Evolutionary conservation across 345 rosid genomes (phyloP), one percentile per base, ranked within the genome.

Genomic region (Dimocarpus longan): DNA sequence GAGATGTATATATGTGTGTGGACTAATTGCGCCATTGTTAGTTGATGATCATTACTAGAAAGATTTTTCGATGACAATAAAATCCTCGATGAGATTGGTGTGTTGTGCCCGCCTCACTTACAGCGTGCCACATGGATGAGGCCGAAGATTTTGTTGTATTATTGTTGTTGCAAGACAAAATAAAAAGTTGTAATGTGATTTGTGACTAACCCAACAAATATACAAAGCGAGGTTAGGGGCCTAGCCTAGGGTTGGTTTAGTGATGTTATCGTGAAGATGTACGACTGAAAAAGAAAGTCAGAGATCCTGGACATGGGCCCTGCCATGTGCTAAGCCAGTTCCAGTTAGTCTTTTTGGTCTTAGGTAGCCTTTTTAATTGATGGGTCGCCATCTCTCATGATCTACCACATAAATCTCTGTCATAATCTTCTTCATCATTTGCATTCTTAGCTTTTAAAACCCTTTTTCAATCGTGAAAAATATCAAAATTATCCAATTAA

Each of bases 311-410:
- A 16, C 2, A 77, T 82, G 84, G 88, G 88, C 5, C 84, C 79
- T 64, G 60, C 85, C 86, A 85, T 82, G 85, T 82, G 84, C 77
- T 24, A 50, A 62, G 76, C 71, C 79, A 62, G 74, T 63, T 75
- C 66, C 40, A 78, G 54, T 78, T 75, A 71, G 40, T 21, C 32
- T 71, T 75, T 66, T 69, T 44, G 71, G 78, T 80, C 83, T 52
- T 50, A 74, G 76, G 82, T 66, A 39, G 48, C 66, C 76, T 57
- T 74, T 76, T 85, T 75, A 26, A 78, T 50, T 73, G 82, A 82
- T 73, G 81, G 83, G 87, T 82, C 85, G 66, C 85, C 85, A 80
- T 84, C 87, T 57, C 75, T 72, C 67, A 73, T 77, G 57, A 77
- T 78, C 66, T 60, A 59, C 68, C 64, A 72, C 68, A 21, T 42